Conservation (phyloP, 768 basidiomycete species). For the Lactarius quietus region DNA sequence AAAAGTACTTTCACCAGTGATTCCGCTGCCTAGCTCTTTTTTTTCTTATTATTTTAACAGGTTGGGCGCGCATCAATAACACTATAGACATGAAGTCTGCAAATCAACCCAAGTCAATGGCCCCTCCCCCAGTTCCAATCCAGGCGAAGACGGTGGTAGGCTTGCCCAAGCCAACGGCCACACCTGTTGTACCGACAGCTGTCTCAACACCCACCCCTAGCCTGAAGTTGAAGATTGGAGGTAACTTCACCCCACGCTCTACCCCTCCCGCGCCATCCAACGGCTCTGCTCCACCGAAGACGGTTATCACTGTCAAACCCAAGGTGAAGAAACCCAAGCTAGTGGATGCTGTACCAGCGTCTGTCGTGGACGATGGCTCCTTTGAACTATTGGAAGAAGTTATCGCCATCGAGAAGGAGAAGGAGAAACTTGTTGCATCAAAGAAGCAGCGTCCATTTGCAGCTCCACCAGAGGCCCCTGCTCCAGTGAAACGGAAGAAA, state of each 20-base stretch:
- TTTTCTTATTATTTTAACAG: conserved; percentile 38
- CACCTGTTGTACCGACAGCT: conserved; percentile 1
- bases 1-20: conserved; percentile 49
- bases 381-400: conserved; percentile 80
- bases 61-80: conserved; percentile 85
- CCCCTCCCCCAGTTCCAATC: conserved; percentile 26
- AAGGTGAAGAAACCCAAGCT: conserved; percentile 44
- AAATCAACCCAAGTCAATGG: conserved; percentile 30
- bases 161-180: conserved; percentile 8
- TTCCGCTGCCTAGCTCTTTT: conserved; percentile 7
- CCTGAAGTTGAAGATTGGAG: conserved; percentile 35
- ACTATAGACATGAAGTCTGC: conserved; percentile 63
- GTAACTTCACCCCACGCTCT: conserved; percentile 25
- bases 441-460: conserved; percentile 21
- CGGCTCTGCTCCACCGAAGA: conserved; percentile 10
- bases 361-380: conserved; percentile 59
- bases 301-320: conserved; percentile 23
- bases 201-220: conserved; percentile 34
- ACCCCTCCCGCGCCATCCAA: conserved; percentile 26
- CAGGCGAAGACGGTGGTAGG: conserved; percentile 3
- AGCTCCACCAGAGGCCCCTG: conserved; percentile 23
- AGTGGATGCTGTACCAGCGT: conserved; percentile 50
- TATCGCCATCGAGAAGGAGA: conserved; percentile 60
- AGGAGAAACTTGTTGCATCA: conserved; percentile 29
- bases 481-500: conserved; percentile 50